Evolutionary conservation across 495 filamentous ascomycete species (phyloP), one percentile per base, ranked within the genome.

Genomic region (Astrocystis sublimbata): DNA sequence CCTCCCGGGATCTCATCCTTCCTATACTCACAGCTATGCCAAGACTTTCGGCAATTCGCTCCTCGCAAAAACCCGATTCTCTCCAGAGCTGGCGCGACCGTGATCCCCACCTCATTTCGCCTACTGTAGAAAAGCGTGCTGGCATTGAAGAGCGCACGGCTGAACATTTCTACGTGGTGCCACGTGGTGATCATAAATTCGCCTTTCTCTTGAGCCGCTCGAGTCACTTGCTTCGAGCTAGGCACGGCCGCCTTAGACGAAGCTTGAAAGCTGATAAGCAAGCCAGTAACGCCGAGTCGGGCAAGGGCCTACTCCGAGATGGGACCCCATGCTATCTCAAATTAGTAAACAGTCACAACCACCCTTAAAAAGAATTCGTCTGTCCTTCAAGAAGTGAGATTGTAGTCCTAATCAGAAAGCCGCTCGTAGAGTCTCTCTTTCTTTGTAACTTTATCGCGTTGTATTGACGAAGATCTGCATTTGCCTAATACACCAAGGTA

Each of bases 41-140:
- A 56, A 56, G 52, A 28, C 12, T 49, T 42, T 56, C 52, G 52
- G 52, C 36, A 38, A 5, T 56, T 56, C 52, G 52, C 52, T 13
- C 28, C n/a, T 30, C 12, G 23, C 51, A 26, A 41, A 35, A 15
- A 28, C 21, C 43, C 23, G 21, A 47, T 24, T 6, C 12, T 26
- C 4, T 13, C 26, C 9, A 13, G n/a, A n/a, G n/a, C n/a, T n/a
- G n/a, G n/a, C n/a, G n/a, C n/a, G n/a, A n/a, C n/a, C n/a, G n/a
- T n/a, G n/a, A n/a, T n/a, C n/a, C n/a, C n/a, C n/a, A n/a, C n/a
- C n/a, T n/a, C n/a, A 7, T 9, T 31, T 19, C 15, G 10, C 28
- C 24, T 30, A 9, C 9, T 7, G 8, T 56, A 42, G 52, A 26
- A 13, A 30, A 7, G 24, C 23, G n/a, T 53, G 17, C 4, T 41